Conservation (phyloP, 352 stramenopile genomes). For the Globisporangium perplexum region DNA sequence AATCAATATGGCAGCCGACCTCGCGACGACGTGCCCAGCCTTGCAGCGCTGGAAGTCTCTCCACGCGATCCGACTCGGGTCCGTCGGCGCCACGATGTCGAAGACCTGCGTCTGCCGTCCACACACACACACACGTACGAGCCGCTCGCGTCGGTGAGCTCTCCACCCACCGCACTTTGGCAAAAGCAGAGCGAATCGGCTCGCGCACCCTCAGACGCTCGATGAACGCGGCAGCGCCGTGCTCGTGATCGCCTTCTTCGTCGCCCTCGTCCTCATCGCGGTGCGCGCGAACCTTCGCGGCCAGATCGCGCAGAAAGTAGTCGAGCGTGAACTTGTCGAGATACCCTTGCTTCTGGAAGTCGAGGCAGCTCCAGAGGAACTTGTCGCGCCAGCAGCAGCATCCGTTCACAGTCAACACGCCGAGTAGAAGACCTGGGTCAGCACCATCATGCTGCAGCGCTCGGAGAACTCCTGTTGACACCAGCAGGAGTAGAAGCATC, state of each 20-base stretch:
- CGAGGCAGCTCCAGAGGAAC: slow-evolving; percentile 68
- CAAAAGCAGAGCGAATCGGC: background rate
- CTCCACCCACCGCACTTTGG: background rate
- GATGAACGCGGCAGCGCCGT: slow-evolving; percentile 16
- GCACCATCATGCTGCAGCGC: background rate
- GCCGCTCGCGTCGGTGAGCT: background rate
- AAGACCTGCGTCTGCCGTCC: slow-evolving; percentile 49
- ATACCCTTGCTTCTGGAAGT: slow-evolving; percentile 62
- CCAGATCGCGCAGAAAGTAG: slow-evolving; percentile 51
- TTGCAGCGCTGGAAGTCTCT: slow-evolving; percentile 47
- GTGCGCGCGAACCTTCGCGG: slow-evolving; percentile 33
- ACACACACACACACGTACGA: background rate
- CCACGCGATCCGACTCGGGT: slow-evolving; percentile 46
- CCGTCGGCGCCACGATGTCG: slow-evolving; percentile 37
- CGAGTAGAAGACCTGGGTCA: no score
- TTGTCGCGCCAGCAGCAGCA: slow-evolving; percentile 6
- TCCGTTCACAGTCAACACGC: background rate
- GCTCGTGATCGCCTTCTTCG: slow-evolving; percentile 17
- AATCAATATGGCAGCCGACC: slow-evolving; percentile 12
- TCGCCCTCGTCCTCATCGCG: slow-evolving; percentile 22
- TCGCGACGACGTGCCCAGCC: slow-evolving; percentile 42
- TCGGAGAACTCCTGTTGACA: background rate
- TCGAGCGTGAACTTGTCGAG: slow-evolving; percentile 57
- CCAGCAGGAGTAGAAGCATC: no score
- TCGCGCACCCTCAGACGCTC: slow-evolving; percentile 28